Evolutionary conservation across 768 basidiomycete genomes (phyloP).

Genomic region (Mycena epipterygia): DNA sequence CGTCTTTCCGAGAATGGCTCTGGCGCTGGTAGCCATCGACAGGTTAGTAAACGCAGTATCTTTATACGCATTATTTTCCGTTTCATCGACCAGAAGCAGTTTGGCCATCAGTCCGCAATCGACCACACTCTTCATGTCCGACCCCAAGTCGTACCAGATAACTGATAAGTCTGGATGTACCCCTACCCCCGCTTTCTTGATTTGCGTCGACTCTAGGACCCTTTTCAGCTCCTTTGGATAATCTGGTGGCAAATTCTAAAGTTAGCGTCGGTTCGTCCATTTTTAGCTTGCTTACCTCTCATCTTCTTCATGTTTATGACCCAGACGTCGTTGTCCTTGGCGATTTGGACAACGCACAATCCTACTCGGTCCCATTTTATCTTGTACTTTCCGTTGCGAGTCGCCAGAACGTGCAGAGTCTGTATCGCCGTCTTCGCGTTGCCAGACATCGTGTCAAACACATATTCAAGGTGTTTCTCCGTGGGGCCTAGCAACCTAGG

Average conservation of each 20-base stretch:
- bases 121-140: not conserved
- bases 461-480: not conserved
- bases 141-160: not conserved
- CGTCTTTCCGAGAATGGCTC: not conserved
- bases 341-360: not conserved
- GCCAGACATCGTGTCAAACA: not conserved
- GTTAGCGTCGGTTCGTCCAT: not conserved
- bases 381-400: not conserved
- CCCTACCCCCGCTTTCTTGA: not conserved
- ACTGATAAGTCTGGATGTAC: not conserved
- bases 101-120: not conserved
- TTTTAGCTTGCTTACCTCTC: not conserved
- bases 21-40: not conserved
- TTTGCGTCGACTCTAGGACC: not conserved
- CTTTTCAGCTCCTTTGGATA: not conserved
- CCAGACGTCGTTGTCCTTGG: not conserved
- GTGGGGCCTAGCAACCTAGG: not conserved
- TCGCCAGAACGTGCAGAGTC: not conserved
- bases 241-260: not conserved
- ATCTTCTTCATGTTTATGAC: constrained; percentile 1
- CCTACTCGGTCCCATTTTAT: not conserved
- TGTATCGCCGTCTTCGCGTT: not conserved
- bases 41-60: no score
- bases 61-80: not conserved
- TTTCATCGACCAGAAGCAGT: not conserved